A percentile compares a stretch with the other conserved stretches of the same genome.
Evolutionary conservation across 768 basidiomycete species (phyloP).

Genomic region (Symmetrospora coprosmae): DNA sequence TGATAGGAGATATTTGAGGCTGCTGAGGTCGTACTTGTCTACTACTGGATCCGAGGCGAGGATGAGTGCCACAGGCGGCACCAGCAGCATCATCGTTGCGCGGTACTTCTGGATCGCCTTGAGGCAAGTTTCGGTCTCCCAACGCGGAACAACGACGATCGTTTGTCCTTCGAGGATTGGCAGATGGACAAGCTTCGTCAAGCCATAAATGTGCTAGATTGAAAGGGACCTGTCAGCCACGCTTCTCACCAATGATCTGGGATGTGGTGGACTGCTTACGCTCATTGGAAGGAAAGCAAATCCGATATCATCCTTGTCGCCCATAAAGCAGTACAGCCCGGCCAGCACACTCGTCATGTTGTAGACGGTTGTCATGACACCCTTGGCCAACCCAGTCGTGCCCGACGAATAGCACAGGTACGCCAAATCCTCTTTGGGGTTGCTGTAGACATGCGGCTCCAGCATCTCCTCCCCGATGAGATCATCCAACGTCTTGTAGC

Average conservation of each 20-base stretch:
- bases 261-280: too few relatives aligned
- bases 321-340: conserved; percentile 21
- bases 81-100: conserved; percentile 40
- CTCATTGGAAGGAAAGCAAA: conserved; percentile 26
- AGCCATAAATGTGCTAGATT: conserved; percentile 24
- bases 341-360: conserved; percentile 29
- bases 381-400: conserved; percentile 68
- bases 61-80: conserved; percentile 29
- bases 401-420: conserved; percentile 41
- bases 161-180: conserved; percentile 46
- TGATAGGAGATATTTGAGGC: conserved; percentile 22
- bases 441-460: conserved; percentile 46
- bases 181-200: conserved; percentile 50
- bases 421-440: conserved; percentile 23
- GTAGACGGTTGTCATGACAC: conserved; percentile 40
- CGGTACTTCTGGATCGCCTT: conserved; percentile 51
- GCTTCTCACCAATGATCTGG: background rate
- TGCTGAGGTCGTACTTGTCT: conserved; percentile 28
- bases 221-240: conserved; percentile 14
- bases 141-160: conserved; percentile 50
- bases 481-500: conserved; percentile 41
- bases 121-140: conserved; percentile 58
- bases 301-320: conserved; percentile 22
- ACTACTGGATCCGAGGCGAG: conserved; percentile 26
- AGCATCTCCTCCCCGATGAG: conserved; percentile 45